Evolutionary conservation across 768 basidiomycete species (phyloP).

Genomic region (Pisolithus marmoratus): DNA sequence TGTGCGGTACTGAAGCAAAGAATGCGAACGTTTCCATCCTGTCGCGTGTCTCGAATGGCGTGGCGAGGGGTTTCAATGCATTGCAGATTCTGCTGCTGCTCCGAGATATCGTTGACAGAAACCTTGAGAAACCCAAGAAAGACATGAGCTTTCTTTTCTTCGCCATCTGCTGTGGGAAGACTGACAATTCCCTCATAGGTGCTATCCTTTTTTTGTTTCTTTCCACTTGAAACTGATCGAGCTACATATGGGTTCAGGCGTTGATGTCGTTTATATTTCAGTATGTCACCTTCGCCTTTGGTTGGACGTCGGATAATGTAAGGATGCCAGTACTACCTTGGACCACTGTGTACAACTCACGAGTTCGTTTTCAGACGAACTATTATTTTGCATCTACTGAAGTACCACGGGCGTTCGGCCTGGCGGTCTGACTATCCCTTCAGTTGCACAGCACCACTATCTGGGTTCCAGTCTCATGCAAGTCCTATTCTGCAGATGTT

Average conservation of each 20-base stretch:
- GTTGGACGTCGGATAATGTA: constrained; percentile 64
- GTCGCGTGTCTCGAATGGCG: constrained; percentile 28
- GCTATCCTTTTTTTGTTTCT: not conserved
- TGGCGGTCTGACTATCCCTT: constrained; percentile 60
- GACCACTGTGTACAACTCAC: no score
- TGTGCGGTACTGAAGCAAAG: constrained; percentile 14
- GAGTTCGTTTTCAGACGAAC: no score
- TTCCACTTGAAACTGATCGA: not conserved
- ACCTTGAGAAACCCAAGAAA: constrained; percentile 34
- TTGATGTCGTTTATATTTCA: constrained; percentile 67
- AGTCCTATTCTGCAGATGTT: constrained; percentile 37
- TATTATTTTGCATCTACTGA: no score
- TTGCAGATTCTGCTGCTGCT: constrained; percentile 64
- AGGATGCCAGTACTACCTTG: constrained; percentile 12
- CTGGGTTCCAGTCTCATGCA: not conserved
- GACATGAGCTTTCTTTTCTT: constrained; percentile 67
- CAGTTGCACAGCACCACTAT: constrained; percentile 18
- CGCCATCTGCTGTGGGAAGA: constrained; percentile 46
- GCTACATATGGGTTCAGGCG: constrained; percentile 35
- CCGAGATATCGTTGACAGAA: constrained; percentile 16
- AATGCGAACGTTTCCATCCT: not conserved
- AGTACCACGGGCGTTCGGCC: no score
- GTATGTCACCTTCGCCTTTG: constrained; percentile 55
- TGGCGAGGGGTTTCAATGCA: constrained; percentile 66
- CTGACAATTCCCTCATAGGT: constrained; percentile 42